Evolutionary conservation across 2,329 filamentous ascomycete species (phyloP), one percentile per base, ranked within the genome.

Genomic region (Helminthosporium solani): DNA sequence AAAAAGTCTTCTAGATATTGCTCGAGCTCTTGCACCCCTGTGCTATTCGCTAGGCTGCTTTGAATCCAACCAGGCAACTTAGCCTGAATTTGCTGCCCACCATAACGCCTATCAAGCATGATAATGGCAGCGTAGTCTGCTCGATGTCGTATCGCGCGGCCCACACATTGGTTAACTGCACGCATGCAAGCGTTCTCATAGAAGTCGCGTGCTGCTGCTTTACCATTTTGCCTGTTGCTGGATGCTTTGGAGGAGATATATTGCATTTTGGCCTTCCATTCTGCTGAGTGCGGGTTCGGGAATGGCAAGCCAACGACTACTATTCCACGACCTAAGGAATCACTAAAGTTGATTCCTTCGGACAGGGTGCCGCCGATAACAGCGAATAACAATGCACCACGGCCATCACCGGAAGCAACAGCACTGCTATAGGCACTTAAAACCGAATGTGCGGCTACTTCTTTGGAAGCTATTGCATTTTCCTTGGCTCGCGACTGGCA

Each of bases 341-440:
- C 91, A 0, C 89, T 92, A 73, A 99, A 99, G 72, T 99, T 99
- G 74, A 99, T 99, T 54, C 94, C 94, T 72, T 99, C 94, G 47
- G 89, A 95, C 73, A 99, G 86, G 57, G 92, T 95, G 12, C 94
- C 94, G 44, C 92, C 92, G 2, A 99, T 86, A 2, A 99, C 91
- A 43, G 90, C 91, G 20, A 99, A 80, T 0, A 99, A 79, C 0
- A 97, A 73, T 0, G 88, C 92, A 0, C 91, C 91, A 38, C 79
- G 77, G 2, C 69, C 77, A 33, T 64, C 72, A 57, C 58, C 54
- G 11, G 57, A 57, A 23, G 60, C 54, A 30, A 97, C 85, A 2
- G 86, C 83, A 19, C 79, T 71, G 7, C 82, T 83, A 68, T 97
- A 99, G 14, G 83, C 78, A 28, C 80, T 74, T 3, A 99, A 80